Evolutionary conservation across 345 rosid genomes (phyloP).

Genomic region (Eucalyptus albens): DNA sequence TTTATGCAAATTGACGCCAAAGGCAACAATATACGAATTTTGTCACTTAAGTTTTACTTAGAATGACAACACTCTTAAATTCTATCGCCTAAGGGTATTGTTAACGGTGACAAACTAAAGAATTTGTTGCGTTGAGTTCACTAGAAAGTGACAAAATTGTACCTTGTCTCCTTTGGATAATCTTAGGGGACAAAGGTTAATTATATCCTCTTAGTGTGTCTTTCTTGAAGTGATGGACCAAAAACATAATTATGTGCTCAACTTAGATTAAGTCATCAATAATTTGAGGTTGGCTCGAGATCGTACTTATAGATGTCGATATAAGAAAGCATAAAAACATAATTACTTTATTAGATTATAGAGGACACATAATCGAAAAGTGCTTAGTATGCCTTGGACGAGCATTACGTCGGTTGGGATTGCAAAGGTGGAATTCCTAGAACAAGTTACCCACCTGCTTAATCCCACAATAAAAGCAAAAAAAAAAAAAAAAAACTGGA

Average conservation of each 20-base stretch:
- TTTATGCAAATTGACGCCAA: background rate
- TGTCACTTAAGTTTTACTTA: background rate
- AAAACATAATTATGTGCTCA: background rate
- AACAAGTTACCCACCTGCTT: background rate
- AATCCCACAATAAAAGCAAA: background rate
- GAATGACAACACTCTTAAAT: background rate
- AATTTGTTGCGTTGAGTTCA: background rate
- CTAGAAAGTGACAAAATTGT: background rate
- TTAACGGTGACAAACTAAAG: background rate
- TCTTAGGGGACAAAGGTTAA: background rate
- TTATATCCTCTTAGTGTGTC: background rate
- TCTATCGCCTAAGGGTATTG: background rate
- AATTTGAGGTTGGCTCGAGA: background rate
- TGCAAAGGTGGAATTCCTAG: background rate
- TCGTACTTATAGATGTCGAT: background rate
- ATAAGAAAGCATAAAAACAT: background rate
- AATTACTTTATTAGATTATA: background rate
- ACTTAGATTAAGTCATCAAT: background rate
- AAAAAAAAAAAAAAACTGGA: background rate
- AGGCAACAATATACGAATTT: background rate
- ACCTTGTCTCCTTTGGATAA: background rate
- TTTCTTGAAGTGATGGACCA: background rate
- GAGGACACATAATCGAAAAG: background rate
- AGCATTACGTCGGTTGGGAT: background rate
- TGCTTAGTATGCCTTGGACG: background rate